These are phyloP conservation scores for Hypoxylon sp. DNA, from an alignment of 2,329 filamentous ascomycete species.

Conservation along the genomic window DNA sequence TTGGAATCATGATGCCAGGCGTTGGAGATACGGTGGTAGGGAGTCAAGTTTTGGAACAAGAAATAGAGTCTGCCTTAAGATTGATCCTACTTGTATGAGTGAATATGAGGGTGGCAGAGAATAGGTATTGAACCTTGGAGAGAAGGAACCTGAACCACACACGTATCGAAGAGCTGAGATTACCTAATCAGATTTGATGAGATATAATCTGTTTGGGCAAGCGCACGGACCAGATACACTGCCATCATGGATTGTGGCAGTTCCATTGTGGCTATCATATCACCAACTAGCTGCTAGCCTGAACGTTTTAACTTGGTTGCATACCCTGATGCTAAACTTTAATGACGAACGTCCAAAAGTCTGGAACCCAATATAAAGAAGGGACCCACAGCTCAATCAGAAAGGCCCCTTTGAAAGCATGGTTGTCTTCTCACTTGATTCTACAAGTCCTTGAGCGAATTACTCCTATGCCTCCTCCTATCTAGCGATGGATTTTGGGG, in stretches of 20 bases:
- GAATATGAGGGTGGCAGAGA: background rate
- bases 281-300: constrained; percentile 10
- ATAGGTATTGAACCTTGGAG: background rate
- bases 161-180: background rate
- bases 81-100: background rate
- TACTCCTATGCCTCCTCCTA: constrained; percentile 52
- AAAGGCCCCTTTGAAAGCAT: constrained; percentile 45
- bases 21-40: background rate
- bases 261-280: constrained; percentile 34
- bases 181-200: constrained; percentile 2
- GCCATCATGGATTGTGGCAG: constrained; percentile 25
- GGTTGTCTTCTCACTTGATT: constrained; percentile 35
- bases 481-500: constrained; percentile 72
- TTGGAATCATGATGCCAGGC: background rate
- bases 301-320: constrained; percentile 27
- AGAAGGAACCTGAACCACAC: background rate
- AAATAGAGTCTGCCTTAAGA: background rate
- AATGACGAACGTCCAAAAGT: constrained; percentile 42
- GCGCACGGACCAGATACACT: constrained; percentile 31
- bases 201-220: background rate
- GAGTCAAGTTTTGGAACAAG: background rate
- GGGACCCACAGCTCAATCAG: constrained; percentile 30
- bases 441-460: constrained; percentile 46
- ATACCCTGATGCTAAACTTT: constrained; percentile 28
- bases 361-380: constrained; percentile 36